These are phyloP conservation scores for Penicillium palitans DNA, from an alignment of 2,329 filamentous ascomycete genomes.

Conservation along the genomic window DNA sequence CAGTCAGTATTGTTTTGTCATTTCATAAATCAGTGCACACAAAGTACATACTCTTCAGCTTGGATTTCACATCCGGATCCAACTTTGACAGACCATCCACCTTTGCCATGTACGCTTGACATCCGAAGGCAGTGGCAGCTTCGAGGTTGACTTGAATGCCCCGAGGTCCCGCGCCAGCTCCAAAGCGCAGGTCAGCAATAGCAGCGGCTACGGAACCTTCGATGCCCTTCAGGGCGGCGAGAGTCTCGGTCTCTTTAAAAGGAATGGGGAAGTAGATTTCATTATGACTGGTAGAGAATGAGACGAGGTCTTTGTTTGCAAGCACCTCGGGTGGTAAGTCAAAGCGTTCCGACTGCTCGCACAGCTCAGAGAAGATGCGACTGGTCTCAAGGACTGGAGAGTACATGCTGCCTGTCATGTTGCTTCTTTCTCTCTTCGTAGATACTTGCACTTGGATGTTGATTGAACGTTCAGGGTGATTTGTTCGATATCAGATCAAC, in stretches of 20 bases:
- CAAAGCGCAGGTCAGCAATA: slow-evolving; percentile 57
- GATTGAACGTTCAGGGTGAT: not conserved
- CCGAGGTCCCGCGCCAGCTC: slow-evolving; percentile 40
- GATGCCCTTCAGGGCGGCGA: slow-evolving; percentile 59
- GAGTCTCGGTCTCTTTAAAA: slow-evolving; percentile 55
- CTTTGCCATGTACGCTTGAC: slow-evolving; percentile 45
- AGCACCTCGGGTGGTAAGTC: slow-evolving; percentile 35
- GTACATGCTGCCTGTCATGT: slow-evolving; percentile 28
- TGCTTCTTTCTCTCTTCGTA: not conserved
- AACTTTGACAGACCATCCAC: slow-evolving; percentile 42
- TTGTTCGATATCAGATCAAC: not conserved
- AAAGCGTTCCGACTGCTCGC: slow-evolving; percentile 37
- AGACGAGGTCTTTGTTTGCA: slow-evolving; percentile 35
- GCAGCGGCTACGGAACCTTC: slow-evolving; percentile 62
- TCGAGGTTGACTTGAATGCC: slow-evolving; percentile 41
- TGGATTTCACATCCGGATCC: slow-evolving; percentile 40
- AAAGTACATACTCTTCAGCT: slow-evolving; percentile 37
- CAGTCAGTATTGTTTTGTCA: not conserved
- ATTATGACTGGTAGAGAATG: slow-evolving; percentile 40
- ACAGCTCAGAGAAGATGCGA: slow-evolving; percentile 41
- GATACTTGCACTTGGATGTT: not conserved
- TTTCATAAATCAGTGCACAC: not conserved
- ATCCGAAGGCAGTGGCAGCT: slow-evolving; percentile 43
- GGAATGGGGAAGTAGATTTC: slow-evolving; percentile 47
- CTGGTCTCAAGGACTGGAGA: slow-evolving; percentile 39